Evolutionary conservation across 371 early-diverging fungal genomes (phyloP).

Genomic region (Lichtheimia ramosa): DNA sequence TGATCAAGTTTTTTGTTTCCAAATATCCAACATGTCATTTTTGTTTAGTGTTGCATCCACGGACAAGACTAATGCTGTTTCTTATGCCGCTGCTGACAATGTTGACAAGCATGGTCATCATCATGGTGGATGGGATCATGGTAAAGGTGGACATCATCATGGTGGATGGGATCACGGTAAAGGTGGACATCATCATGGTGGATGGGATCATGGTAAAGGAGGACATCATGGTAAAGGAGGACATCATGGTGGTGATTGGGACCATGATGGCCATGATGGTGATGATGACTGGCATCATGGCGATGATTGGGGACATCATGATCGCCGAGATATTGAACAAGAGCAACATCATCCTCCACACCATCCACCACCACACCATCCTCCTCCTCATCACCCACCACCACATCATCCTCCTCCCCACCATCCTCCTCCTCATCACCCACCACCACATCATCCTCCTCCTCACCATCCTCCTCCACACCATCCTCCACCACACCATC

Average conservation of each 20-base stretch:
- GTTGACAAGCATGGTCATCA: too few species aligned
- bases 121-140: too few species aligned
- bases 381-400: neutral
- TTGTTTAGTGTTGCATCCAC: neutral
- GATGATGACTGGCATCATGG: too few species aligned
- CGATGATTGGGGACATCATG: too few species aligned
- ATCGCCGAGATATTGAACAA: neutral
- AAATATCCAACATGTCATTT: neutral
- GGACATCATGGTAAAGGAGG: too few species aligned
- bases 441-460: neutral
- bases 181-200: too few species aligned
- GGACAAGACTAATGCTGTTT: neutral
- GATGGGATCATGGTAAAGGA: too few species aligned
- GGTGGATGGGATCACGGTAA: too few species aligned
- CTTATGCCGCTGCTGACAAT: too few species aligned
- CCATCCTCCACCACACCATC: neutral
- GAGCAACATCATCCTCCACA: neutral
- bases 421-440: neutral
- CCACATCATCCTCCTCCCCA: neutral
- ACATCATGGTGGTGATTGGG: too few species aligned
- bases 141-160: too few species aligned
- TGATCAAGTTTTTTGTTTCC: neutral
- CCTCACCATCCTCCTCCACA: neutral
- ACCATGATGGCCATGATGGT: too few species aligned
- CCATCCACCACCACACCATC: neutral